phyloP scores from a whole-genome alignment of 2,329 filamentous ascomycete species.

The Hymenoscyphus linearis region DNA sequence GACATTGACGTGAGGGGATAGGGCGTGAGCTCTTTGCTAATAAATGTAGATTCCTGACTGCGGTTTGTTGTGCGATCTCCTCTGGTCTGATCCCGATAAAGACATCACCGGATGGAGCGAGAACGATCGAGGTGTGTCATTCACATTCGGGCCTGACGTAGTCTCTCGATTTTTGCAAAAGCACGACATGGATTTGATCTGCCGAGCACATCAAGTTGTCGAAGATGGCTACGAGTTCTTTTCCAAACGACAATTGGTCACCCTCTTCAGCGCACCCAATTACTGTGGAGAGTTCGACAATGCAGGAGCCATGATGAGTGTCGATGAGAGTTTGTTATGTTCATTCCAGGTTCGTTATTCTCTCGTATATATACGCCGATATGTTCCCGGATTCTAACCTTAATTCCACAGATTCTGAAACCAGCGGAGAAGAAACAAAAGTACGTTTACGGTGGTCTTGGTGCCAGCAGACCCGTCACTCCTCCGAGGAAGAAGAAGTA shows the following conservation, averaged over 20 bases:
- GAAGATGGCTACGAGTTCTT: slow-evolving; percentile 99
- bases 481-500: slow-evolving; percentile 68
- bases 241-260: slow-evolving; percentile 95
- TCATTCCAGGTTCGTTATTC: slow-evolving; percentile 77
- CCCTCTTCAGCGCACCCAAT: slow-evolving; percentile 95
- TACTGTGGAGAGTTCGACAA: slow-evolving; percentile 99
- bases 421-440: slow-evolving; percentile 99
- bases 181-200: slow-evolving; percentile 99
- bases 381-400: neutral
- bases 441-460: slow-evolving; percentile 79
- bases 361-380: neutral
- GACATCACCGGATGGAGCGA: slow-evolving; percentile 99
- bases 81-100: slow-evolving; percentile 99
- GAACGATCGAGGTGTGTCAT: slow-evolving; percentile 97
- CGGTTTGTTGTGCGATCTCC: slow-evolving; percentile 90
- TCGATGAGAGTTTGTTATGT: slow-evolving; percentile 96
- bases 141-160: slow-evolving; percentile 96
- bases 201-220: slow-evolving; percentile 96
- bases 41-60: slow-evolving; percentile 83
- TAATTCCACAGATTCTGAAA: slow-evolving; percentile 77
- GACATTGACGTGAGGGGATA: slow-evolving; percentile 25
- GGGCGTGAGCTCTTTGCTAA: slow-evolving; percentile 32
- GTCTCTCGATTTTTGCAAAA: slow-evolving; percentile 97
- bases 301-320: slow-evolving; percentile 99
- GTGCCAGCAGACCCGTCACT: slow-evolving; percentile 64